Evolutionary conservation across 139 green algal species (phyloP).

Genomic region (Micractinium sp.): DNA sequence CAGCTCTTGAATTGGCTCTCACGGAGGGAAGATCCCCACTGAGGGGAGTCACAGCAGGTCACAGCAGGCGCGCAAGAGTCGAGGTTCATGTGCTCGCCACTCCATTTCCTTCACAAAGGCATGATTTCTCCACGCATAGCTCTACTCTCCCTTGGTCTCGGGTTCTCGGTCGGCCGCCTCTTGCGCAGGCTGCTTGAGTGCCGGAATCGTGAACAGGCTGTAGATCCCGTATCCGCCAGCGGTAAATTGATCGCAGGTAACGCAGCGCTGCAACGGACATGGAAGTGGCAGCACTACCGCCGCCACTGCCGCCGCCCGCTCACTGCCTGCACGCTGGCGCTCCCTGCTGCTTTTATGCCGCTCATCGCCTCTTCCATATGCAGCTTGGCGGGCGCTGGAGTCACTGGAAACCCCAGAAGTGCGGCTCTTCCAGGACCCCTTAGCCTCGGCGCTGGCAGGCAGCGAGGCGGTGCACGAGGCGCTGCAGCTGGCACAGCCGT

Average conservation of each 20-base stretch:
- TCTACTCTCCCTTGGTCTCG: background rate
- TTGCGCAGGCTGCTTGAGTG: background rate
- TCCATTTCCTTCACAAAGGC: too few species aligned
- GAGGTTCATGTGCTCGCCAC: too few species aligned
- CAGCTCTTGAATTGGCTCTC: background rate
- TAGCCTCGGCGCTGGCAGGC: slow-evolving; percentile 31
- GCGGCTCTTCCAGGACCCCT: slow-evolving; percentile 24
- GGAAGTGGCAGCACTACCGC: background rate
- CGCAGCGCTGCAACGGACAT: too few species aligned
- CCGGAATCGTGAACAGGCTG: background rate
- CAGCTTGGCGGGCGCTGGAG: slow-evolving; percentile 43
- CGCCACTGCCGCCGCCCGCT: background rate
- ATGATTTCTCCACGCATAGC: too few species aligned
- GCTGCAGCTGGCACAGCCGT: slow-evolving; percentile 1
- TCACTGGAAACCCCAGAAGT: slow-evolving; percentile 8
- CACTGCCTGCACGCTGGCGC: background rate
- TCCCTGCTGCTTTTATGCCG: background rate
- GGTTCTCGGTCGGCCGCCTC: background rate
- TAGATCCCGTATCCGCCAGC: background rate
- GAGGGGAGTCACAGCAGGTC: background rate
- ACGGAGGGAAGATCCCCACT: too few species aligned
- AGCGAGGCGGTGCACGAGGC: slow-evolving; percentile 6
- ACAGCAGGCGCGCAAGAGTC: too few species aligned
- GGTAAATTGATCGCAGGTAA: slow-evolving; percentile 12
- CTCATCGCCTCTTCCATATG: background rate